Base-by-base conservation (phyloP, 1,284 basidiomycete genomes). In the Ceratobasidium theobromae region DNA sequence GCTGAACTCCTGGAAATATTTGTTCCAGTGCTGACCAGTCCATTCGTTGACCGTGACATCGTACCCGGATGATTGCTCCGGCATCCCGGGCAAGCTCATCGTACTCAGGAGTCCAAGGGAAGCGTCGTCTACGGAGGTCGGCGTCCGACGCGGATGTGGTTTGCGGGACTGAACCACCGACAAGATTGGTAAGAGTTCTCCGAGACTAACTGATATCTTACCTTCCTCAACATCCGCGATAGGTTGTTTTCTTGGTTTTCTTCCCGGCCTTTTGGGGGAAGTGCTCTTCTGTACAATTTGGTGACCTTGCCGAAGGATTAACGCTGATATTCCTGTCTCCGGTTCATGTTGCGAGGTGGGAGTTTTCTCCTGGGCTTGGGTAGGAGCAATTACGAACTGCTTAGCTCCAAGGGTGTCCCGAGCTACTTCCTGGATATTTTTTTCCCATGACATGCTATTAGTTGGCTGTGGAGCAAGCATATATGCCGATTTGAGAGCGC, bases 61-160 rank as follows among this genome's bases (percentile, higher is more conserved):
- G 86, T 16, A 89, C 89, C 69, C 84, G 84, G 64, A 97, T 85
- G 70, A 98, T 87, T 1, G 85, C 89, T 46, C 85, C 88, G 1
- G 88, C 87, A 73, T 98, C 95, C 58, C 89, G 83, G 41, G 88
- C 85, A 30, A 95, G 81, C 69, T 96, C 95, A 69, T 96, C 93
- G 69, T 87, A 93, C 53, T 94, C 90, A 53, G 83, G 76, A 62
- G 83, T 91, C 93, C 93, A 96, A 54, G 85, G 83, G 73, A 91
- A 92, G 58, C 91, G 83, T 69, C 83, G 80, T 40, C 88, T 79
- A 35, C 84, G 71, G 28, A 52, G 40, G n/a, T 60, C 57, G 9
- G 67, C 41, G 28, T 53, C 69, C 41, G 14, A 30, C 16, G 23
- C 4, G 8, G 45, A 23, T 3, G 27, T 12, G n/a, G 28, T 23